Evolutionary conservation across 805 yeast genomes (phyloP).

Genomic region (Metschnikowia peoriensis): DNA sequence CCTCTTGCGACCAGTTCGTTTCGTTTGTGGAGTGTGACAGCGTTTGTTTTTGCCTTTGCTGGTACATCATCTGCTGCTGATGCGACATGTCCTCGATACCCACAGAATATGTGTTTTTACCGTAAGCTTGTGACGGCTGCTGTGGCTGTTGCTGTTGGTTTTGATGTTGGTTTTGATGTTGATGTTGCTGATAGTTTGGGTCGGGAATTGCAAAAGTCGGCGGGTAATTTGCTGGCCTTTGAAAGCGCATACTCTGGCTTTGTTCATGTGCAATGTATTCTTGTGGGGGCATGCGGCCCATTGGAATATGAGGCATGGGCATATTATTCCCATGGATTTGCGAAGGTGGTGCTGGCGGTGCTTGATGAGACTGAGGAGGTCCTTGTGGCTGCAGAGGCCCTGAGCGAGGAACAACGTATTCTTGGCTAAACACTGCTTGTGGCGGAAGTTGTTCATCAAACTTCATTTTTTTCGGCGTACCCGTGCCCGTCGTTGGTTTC

Average conservation of each 20-base stretch:
- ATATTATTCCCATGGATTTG: background rate
- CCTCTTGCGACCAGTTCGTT: slow-evolving; percentile 47
- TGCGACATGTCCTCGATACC: slow-evolving; percentile 14
- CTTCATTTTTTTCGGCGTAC: slow-evolving; percentile 46
- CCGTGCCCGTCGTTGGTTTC: slow-evolving; percentile 53
- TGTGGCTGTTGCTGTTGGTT: too few species aligned
- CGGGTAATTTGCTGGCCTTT: background rate
- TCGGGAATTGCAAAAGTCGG: background rate
- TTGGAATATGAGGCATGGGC: slow-evolving; percentile 7
- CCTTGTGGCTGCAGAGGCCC: too few species aligned
- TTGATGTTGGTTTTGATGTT: too few species aligned
- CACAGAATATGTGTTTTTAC: slow-evolving; percentile 1
- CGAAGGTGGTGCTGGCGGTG: background rate
- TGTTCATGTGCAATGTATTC: background rate
- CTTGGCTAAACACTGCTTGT: slow-evolving; percentile 21
- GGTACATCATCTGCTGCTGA: slow-evolving; percentile 17
- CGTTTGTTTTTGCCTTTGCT: slow-evolving; percentile 10
- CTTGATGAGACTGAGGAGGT: background rate
- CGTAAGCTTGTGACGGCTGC: background rate
- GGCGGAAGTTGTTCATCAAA: slow-evolving; percentile 21
- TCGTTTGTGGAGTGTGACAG: slow-evolving; percentile 42
- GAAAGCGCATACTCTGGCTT: background rate
- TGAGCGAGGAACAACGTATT: slow-evolving; percentile 4
- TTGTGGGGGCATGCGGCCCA: background rate
- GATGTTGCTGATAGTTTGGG: background rate